phyloP scores from a whole-genome alignment of 2,329 filamentous ascomycete genomes.

The Phaeophleospora eucalypticola region DNA sequence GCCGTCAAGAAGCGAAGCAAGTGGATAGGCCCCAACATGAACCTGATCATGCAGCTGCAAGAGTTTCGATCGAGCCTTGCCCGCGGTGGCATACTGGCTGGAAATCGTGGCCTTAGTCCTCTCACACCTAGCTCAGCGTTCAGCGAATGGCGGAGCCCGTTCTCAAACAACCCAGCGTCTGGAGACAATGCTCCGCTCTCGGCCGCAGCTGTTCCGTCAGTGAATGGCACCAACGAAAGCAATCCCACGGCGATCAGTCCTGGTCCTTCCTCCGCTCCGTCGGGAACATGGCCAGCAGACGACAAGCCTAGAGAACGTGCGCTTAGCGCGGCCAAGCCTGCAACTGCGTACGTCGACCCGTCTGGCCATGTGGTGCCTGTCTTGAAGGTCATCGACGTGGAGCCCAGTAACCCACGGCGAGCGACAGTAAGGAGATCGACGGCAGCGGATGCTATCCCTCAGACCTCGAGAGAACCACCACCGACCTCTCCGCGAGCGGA shows the following conservation, averaged over 20 bases:
- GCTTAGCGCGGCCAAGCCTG: constrained; percentile 40
- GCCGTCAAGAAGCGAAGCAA: constrained; percentile 73
- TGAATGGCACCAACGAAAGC: constrained; percentile 11
- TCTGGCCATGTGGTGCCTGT: constrained; percentile 34
- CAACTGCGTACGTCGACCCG: constrained; percentile 47
- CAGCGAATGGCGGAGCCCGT: constrained; percentile 31
- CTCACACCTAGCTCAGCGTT: constrained; percentile 32
- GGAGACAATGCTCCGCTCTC: constrained; percentile 19
- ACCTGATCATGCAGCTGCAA: constrained; percentile 82
- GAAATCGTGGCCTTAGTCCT: constrained; percentile 31
- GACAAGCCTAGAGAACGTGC: constrained; percentile 32
- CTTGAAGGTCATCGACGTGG: constrained; percentile 23
- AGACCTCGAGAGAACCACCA: background rate
- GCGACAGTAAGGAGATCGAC: background rate
- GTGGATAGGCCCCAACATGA: constrained; percentile 92
- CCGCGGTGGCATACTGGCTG: constrained; percentile 32
- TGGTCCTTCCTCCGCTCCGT: constrained; percentile 64
- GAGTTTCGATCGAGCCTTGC: constrained; percentile 60
- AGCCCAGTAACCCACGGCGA: constrained; percentile 4
- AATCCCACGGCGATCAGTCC: constrained; percentile 39
- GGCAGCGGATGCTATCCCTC: background rate
- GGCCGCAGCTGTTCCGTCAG: constrained; percentile 14
- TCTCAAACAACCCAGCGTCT: constrained; percentile 22
- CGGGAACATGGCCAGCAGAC: constrained; percentile 56
- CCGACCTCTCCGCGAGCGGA: constrained; percentile 37